A percentile compares a stretch with the other conserved stretches of the same genome.
phyloP scores from a whole-genome alignment of 1,139 yeast species.

The Candida sp. region DNA sequence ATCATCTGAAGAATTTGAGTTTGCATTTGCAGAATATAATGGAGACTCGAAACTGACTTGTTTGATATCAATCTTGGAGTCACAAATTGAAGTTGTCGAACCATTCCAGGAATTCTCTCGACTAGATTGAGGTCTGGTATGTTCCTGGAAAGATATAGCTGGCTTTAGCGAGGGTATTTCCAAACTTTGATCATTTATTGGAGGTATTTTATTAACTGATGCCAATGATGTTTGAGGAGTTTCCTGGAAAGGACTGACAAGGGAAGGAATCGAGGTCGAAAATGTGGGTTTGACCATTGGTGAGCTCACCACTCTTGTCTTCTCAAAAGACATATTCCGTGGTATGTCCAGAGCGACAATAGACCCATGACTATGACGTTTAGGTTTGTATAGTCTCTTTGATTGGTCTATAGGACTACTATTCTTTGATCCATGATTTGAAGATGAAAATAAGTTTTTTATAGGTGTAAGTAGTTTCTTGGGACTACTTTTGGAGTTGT shows the following conservation, averaged over 20 bases:
- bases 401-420: constrained; percentile 8
- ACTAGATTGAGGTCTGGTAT: constrained; percentile 1
- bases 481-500: constrained; percentile 30
- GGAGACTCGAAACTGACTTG: constrained; percentile 3
- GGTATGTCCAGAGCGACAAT: constrained; percentile 4
- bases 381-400: not conserved
- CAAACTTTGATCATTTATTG: not conserved
- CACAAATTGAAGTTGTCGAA: constrained; percentile 10
- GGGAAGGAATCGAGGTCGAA: constrained; percentile 1
- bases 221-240: constrained; percentile 1
- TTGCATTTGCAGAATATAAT: not conserved
- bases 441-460: constrained; percentile 33
- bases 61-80: not conserved
- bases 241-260: not conserved
- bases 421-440: constrained; percentile 9
- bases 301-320: not conserved
- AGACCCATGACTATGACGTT: not conserved
- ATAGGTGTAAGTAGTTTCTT: constrained; percentile 43
- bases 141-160: not conserved
- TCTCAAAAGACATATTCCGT: not conserved
- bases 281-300: not conserved
- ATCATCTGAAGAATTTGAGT: constrained; percentile 10
- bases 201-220: not conserved
- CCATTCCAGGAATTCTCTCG: constrained; percentile 7
- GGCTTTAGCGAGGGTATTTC: not conserved